phyloP scores from a whole-genome alignment of 2,329 filamentous ascomycete genomes.

The Metarhizium sp. region DNA sequence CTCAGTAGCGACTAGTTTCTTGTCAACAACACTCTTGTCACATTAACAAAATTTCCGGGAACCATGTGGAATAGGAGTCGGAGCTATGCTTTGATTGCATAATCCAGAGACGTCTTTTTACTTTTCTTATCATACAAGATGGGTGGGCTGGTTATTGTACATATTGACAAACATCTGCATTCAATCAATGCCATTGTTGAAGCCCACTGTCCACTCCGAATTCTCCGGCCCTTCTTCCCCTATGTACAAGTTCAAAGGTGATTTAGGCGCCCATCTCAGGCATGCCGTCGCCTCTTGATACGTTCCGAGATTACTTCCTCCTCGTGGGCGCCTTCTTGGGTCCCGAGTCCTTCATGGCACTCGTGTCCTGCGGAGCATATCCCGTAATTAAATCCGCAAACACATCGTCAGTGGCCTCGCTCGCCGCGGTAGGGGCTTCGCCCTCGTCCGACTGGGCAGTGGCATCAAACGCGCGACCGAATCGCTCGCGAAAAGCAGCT shows the following conservation, averaged over 20 bases:
- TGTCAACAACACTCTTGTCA: conserved; percentile 1
- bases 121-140: conserved; percentile 24
- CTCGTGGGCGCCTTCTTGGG: conserved; percentile 35
- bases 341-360: conserved; percentile 24
- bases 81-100: conserved; percentile 4
- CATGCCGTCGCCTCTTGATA: too few relatives aligned
- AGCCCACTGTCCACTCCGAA: background rate
- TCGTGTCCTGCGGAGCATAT: conserved; percentile 34
- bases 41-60: conserved; percentile 5
- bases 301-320: conserved; percentile 29
- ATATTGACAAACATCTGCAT: conserved; percentile 16
- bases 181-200: background rate
- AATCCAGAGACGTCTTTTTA: conserved; percentile 16
- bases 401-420: conserved; percentile 13
- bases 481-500: conserved; percentile 75
- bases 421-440: conserved; percentile 19
- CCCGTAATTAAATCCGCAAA: conserved; percentile 43
- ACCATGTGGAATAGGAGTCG: conserved; percentile 2
- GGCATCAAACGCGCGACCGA: conserved; percentile 76
- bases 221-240: background rate
- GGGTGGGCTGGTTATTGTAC: conserved; percentile 23
- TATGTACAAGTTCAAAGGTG: background rate
- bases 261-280: background rate
- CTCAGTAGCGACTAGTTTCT: background rate
- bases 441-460: conserved; percentile 21